A percentile compares a stretch with the other conserved stretches of the same genome.
Conservation (phyloP, 192 early-diverging fungal genomes). For the Podila epigama region DNA sequence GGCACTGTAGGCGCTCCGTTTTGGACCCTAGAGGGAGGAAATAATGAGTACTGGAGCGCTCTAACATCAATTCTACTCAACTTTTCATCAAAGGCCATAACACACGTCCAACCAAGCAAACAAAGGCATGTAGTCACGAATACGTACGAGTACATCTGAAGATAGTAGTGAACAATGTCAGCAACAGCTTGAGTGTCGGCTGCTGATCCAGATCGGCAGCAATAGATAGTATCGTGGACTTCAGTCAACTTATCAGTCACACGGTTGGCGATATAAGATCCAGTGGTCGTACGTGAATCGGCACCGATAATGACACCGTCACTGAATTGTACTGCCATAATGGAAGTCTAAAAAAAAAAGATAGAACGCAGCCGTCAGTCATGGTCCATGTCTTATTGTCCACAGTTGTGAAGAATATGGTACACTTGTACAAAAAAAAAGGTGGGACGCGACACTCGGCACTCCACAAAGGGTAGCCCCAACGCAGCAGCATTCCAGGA, state of each 20-base stretch:
- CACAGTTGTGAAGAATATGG: too few species aligned
- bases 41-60: too few species aligned
- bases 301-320: constrained; percentile 97
- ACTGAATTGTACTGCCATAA: constrained; percentile 92
- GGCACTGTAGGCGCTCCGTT: constrained; percentile 88
- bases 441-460: too few species aligned
- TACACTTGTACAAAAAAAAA: too few species aligned
- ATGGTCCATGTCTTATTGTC: too few species aligned
- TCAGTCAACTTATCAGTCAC: constrained; percentile 98
- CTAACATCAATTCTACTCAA: too few species aligned
- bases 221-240: constrained; percentile 95
- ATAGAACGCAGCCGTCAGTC: neutral
- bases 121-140: neutral
- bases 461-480: too few species aligned
- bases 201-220: constrained; percentile 96
- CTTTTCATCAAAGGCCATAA: too few species aligned
- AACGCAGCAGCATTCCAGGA: too few species aligned
- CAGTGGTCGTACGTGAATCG: constrained; percentile 96
- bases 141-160: constrained; percentile 88
- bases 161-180: constrained; percentile 96
- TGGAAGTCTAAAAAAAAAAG: constrained; percentile 81
- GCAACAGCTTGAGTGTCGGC: constrained; percentile 99
- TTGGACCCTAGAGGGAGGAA: constrained; percentile 66
- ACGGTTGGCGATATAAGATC: constrained; percentile 95
- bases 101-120: too few species aligned